phyloP scores from a whole-genome alignment of 2,329 filamentous ascomycete genomes.

The Microdochium trichocladiopsis region DNA sequence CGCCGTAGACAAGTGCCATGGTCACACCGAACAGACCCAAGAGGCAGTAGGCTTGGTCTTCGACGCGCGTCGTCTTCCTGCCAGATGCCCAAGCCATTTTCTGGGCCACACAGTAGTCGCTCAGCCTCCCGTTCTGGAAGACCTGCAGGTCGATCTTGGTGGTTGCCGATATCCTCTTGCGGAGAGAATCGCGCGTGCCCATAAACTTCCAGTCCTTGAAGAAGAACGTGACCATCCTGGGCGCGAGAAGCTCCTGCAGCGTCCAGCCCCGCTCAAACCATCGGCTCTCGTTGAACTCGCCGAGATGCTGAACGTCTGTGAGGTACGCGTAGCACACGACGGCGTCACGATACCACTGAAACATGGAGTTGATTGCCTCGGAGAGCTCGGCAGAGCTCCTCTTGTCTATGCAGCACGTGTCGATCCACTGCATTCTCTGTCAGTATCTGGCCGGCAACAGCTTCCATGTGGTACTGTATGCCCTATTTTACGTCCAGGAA shows the following conservation, averaged over 20 bases:
- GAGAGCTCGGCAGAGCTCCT: slow-evolving; percentile 1
- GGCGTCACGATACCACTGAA: slow-evolving; percentile 1
- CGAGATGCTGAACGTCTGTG: not conserved
- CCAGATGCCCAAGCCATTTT: slow-evolving; percentile 8
- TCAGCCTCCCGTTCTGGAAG: not conserved
- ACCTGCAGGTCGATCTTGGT: not conserved
- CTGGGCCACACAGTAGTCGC: slow-evolving; percentile 2
- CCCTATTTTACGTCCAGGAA: too few species aligned
- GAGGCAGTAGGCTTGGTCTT: slow-evolving; percentile 7
- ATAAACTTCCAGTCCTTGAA: not conserved
- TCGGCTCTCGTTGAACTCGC: not conserved
- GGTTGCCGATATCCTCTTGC: not conserved
- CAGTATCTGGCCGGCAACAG: too few species aligned
- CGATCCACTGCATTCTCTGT: not conserved
- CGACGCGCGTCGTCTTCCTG: slow-evolving; percentile 3
- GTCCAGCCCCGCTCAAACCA: slow-evolving; percentile 1
- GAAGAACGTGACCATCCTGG: not conserved
- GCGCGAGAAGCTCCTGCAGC: not conserved
- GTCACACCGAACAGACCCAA: slow-evolving; percentile 5
- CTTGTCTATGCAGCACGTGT: slow-evolving; percentile 1
- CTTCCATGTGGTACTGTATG: too few species aligned
- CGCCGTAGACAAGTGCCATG: slow-evolving; percentile 6
- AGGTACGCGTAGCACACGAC: slow-evolving; percentile 1
- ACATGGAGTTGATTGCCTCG: slow-evolving; percentile 1
- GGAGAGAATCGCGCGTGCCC: not conserved